Percentiles rank a stretch among this genome's conserved stretches.
Conservation (phyloP, 768 basidiomycete species). For the Pholiota conissans region DNA sequence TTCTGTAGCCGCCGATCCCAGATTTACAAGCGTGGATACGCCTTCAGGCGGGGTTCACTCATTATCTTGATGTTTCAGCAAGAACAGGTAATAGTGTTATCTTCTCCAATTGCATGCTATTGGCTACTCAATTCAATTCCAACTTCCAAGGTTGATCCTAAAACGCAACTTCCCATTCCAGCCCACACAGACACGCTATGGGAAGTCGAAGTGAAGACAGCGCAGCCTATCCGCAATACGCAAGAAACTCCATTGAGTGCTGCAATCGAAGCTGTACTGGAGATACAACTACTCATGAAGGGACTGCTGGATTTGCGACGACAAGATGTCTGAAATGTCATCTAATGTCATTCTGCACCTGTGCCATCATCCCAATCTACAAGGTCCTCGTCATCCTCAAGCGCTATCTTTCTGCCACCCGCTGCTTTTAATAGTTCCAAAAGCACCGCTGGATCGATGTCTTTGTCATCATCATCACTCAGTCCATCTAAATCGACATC, state of each 20-base stretch:
- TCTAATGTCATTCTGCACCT: slow-evolving; percentile 14
- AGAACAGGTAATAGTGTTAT: slow-evolving; percentile 59
- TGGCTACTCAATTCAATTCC: not conserved
- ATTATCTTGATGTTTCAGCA: slow-evolving; percentile 85
- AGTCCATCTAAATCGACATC: slow-evolving; percentile 31
- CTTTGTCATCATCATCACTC: slow-evolving; percentile 33
- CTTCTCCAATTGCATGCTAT: not conserved
- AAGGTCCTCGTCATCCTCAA: slow-evolving; percentile 38
- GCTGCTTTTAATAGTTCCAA: slow-evolving; percentile 42
- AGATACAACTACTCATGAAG: slow-evolving; percentile 84
- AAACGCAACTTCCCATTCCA: slow-evolving; percentile 72
- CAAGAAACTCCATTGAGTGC: slow-evolving; percentile 74
- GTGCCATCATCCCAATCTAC: slow-evolving; percentile 53
- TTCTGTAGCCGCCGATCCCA: slow-evolving; percentile 58
- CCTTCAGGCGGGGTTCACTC: slow-evolving; percentile 69
- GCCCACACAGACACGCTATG: slow-evolving; percentile 81
- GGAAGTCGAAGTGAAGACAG: slow-evolving; percentile 89
- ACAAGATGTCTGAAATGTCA: slow-evolving; percentile 54
- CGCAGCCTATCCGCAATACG: slow-evolving; percentile 73
- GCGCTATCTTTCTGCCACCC: slow-evolving; percentile 27
- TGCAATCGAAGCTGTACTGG: slow-evolving; percentile 72
- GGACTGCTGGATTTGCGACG: slow-evolving; percentile 77
- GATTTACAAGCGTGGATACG: slow-evolving; percentile 80
- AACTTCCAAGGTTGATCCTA: slow-evolving; percentile 60
- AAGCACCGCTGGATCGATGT: slow-evolving; percentile 39